Base-by-base conservation (phyloP, 257 asterid species). In the Pogostemon cablin region DNA sequence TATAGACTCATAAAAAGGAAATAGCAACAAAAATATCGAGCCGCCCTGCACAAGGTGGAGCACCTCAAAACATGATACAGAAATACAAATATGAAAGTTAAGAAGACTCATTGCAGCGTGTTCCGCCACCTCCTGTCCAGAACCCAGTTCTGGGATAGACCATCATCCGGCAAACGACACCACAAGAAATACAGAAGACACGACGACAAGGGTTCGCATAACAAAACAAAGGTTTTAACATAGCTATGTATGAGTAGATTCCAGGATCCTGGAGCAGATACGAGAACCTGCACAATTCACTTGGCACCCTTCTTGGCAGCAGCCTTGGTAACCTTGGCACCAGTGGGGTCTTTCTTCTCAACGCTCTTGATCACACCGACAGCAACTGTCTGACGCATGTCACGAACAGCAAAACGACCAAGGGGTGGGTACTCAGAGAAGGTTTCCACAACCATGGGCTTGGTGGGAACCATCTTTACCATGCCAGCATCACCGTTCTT, bases 401-500 rank as follows among this genome's bases (percentile, higher is more conserved):
- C 90, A 67, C 90, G 76, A 4, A 85, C 87, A 15, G 89, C 86
- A 64, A 81, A 81, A 41, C 85, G 84, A 4, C 85, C 92, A 1
- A 84, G 81, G 2, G 87, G 87, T 0, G 90, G 90, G 73, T 85
- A 80, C 80, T 80, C 80, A 0, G 82, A 38, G 41, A 85, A 83
- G 0, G 89, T 83, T 81, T 83, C 85, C 62, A 79, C 87, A 3
- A 81, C 95, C 86, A 85, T 80, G 49, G 86, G 88, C 77, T 85
- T 81, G 64, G 86, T 83, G 38, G 88, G 88, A 73, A 85, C 10
- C 90, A 81, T 81, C 84, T 83, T 83, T 3, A 85, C 82, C 12
- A 83, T 25, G 3, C 87, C 89, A 0, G 87, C 87, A 65, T 85
- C 95, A 32, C 91, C 86, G 3, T 87, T 87, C 85, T 87, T 87